Evolutionary conservation across 2,329 filamentous ascomycete genomes (phyloP).

Genomic region (Fusarium redolens): DNA sequence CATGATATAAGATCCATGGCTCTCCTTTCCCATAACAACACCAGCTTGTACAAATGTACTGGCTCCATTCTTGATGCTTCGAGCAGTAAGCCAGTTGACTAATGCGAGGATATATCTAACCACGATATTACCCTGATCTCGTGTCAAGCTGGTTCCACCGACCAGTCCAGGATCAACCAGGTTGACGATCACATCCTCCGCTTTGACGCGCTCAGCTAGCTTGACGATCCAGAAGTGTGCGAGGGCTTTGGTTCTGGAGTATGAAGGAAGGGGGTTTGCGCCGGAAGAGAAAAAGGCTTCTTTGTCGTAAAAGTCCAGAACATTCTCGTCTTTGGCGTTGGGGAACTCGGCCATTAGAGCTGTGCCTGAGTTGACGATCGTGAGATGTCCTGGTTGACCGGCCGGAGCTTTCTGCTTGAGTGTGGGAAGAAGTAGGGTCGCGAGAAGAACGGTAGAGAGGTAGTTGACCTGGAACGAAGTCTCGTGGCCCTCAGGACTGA

Average conservation of each 20-base stretch:
- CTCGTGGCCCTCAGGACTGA: conserved; percentile 52
- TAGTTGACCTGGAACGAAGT: conserved; percentile 55
- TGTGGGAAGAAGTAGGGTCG: conserved; percentile 49
- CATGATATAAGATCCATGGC: conserved; percentile 39
- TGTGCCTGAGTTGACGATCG: conserved; percentile 48
- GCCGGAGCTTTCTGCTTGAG: conserved; percentile 45
- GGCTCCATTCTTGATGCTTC: conserved; percentile 30
- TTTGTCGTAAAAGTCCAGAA: conserved; percentile 49
- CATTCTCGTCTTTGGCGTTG: conserved; percentile 32
- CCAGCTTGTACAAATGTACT: conserved; percentile 39
- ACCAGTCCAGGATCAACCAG: conserved; percentile 59
- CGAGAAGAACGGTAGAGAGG: conserved; percentile 50
- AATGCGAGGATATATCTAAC: conserved; percentile 10
- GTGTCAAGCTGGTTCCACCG: conserved; percentile 55
- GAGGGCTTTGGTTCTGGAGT: conserved; percentile 48
- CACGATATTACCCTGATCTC: conserved; percentile 43
- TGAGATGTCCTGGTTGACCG: conserved; percentile 42
- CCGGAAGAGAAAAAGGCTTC: conserved; percentile 35
- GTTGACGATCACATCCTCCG: conserved; percentile 58
- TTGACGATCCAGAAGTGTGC: conserved; percentile 51
- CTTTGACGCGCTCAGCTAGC: conserved; percentile 51
- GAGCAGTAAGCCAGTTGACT: conserved; percentile 18
- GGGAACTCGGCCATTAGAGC: conserved; percentile 39
- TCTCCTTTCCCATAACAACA: conserved; percentile 36
- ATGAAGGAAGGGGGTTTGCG: conserved; percentile 24